Conservation (phyloP, 2,329 filamentous ascomycete genomes). For the Shiraia bambusicola region DNA sequence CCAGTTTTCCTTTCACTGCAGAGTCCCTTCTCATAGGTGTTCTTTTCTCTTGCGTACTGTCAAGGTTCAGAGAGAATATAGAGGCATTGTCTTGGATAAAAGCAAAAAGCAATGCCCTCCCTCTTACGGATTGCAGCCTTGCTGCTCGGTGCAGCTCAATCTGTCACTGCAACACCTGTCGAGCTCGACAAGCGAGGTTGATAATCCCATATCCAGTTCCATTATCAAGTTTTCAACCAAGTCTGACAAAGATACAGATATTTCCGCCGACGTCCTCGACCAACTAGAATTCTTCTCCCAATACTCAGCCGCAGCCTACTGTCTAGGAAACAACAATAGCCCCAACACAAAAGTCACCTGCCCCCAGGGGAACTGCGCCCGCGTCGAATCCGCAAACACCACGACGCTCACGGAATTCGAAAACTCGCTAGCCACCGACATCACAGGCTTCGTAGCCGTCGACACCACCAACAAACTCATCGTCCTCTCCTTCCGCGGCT, state of each 20-base stretch:
- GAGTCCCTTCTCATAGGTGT: too few species aligned
- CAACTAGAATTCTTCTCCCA: conserved; percentile 53
- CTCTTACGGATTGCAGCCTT: conserved; percentile 20
- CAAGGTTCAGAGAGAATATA: too few species aligned
- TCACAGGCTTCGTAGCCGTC: conserved; percentile 51
- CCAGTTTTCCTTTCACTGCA: neutral
- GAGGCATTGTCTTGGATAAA: conserved; percentile 9
- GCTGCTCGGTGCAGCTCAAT: conserved; percentile 22
- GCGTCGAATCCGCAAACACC: conserved; percentile 51
- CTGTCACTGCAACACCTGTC: conserved; percentile 29
- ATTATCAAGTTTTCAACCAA: neutral
- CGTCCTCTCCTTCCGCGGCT: conserved; percentile 63
- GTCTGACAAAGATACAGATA: conserved; percentile 23
- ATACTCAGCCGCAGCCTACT: conserved; percentile 58
- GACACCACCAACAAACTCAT: conserved; percentile 55
- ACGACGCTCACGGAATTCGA: conserved; percentile 52
- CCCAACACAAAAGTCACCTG: conserved; percentile 50
- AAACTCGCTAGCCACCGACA: conserved; percentile 45
- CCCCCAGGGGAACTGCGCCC: conserved; percentile 49
- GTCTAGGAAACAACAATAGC: conserved; percentile 51
- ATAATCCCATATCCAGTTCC: neutral
- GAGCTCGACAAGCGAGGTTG: conserved; percentile 33
- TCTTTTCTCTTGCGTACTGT: too few species aligned
- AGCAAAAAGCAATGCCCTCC: conserved; percentile 13
- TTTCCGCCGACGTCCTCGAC: conserved; percentile 45